phyloP scores from a whole-genome alignment of 2,329 filamentous ascomycete species.

The Thermothelomyces thermophilus region DNA sequence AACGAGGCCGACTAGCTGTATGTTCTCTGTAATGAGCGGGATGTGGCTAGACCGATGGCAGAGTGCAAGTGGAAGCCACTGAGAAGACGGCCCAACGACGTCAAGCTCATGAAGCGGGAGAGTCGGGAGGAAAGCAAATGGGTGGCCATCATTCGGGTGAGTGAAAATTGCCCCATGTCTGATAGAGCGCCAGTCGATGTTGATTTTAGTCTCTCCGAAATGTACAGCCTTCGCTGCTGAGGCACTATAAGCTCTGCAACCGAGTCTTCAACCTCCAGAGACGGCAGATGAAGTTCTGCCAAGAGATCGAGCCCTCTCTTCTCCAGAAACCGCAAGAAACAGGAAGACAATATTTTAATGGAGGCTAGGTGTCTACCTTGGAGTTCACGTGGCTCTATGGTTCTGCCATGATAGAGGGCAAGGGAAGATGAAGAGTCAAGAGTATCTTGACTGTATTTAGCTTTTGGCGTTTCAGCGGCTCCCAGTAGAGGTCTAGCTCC shows the following conservation, averaged over 20 bases:
- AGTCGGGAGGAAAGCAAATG: not conserved
- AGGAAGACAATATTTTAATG: not conserved
- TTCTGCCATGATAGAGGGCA: not conserved
- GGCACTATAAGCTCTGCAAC: not conserved
- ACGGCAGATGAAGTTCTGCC: not conserved
- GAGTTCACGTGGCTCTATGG: not conserved
- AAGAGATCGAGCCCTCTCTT: not conserved
- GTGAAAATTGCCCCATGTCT: not conserved
- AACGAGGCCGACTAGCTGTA: conserved; percentile 4
- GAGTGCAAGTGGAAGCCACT: not conserved
- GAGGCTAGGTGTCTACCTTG: conserved; percentile 2
- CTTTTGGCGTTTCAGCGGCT: not conserved
- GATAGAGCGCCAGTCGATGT: not conserved
- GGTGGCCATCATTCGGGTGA: conserved; percentile 3
- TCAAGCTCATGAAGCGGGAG: conserved; percentile 6
- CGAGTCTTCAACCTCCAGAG: conserved; percentile 1
- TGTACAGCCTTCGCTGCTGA: conserved; percentile 1
- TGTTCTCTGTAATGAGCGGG: not conserved
- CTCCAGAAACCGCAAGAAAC: not conserved
- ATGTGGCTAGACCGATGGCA: not conserved
- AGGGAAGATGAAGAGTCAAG: no score
- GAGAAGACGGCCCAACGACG: not conserved
- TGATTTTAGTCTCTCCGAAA: not conserved
- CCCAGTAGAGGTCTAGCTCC: not conserved
- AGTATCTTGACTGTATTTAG: not conserved